These are phyloP conservation scores for Arthrinium puccinioides DNA, from an alignment of 2,329 filamentous ascomycete genomes.

Conservation along the genomic window DNA sequence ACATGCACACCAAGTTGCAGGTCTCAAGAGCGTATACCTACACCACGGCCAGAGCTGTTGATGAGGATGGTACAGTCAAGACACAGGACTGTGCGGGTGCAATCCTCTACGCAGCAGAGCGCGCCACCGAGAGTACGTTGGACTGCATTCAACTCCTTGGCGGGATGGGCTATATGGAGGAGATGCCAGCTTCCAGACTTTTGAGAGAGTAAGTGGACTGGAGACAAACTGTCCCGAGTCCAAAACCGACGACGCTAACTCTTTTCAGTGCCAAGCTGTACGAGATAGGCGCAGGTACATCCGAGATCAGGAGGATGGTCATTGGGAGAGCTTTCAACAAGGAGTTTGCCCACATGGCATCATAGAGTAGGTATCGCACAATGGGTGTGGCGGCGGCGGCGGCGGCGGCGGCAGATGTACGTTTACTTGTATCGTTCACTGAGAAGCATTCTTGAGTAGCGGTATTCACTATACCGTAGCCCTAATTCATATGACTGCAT, in stretches of 20 bases:
- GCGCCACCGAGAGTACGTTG: conserved; percentile 77
- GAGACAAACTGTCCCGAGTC: not conserved
- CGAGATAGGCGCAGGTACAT: conserved; percentile 94
- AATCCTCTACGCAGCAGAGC: conserved; percentile 87
- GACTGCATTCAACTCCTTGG: conserved; percentile 90
- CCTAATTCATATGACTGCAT: too few relatives aligned
- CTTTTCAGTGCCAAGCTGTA: conserved; percentile 60
- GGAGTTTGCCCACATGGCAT: conserved; percentile 51
- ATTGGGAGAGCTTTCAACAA: conserved; percentile 90
- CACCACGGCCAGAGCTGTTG: conserved; percentile 68
- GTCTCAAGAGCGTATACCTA: conserved; percentile 85
- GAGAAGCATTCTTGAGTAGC: too few relatives aligned
- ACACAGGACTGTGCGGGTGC: conserved; percentile 93
- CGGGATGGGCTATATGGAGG: conserved; percentile 93
- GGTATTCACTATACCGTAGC: too few relatives aligned
- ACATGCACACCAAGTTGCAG: conserved; percentile 94
- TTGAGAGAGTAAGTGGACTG: conserved; percentile 56
- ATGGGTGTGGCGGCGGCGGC: too few relatives aligned
- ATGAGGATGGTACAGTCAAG: conserved; percentile 64
- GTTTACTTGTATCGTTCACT: too few relatives aligned
- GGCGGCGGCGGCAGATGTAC: too few relatives aligned
- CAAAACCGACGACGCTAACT: conserved; percentile 26
- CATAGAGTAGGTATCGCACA: too few relatives aligned
- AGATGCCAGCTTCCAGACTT: conserved; percentile 83
- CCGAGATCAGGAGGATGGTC: conserved; percentile 88